Evolutionary conservation across 2,329 filamentous ascomycete species (phyloP), one percentile per base, ranked within the genome.

Genomic region (Blumeriella jaapii): DNA sequence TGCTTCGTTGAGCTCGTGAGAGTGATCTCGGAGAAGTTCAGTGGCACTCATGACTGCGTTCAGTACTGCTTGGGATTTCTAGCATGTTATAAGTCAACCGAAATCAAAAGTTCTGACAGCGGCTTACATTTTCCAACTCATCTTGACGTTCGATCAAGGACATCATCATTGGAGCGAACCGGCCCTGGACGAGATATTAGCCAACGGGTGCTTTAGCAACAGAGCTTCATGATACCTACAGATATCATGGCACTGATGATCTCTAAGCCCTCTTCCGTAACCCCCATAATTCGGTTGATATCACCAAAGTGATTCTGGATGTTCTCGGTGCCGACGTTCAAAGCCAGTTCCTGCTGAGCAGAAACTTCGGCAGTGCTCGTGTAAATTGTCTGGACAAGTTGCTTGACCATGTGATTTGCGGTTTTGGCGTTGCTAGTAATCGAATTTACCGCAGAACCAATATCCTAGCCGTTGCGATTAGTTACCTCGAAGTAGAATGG

Each of bases 361-460:
- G 48, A 50, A 38, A 56, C 50, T 31, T 54, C 46, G 10, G 49
- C 47, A 36, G 49, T 50, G 6, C 44, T 42, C 22, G 47, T 40
- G 6, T 46, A n/a, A 20, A 42, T 33, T 11, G 31, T 44, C 11
- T 42, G 33, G 14, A 47, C 31, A 3, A 45, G 31, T 3, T 34
- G 39, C 27, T 41, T 40, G 22, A 50, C 26, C 26, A 42, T 40
- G 11, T 37, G 38, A 13, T 34, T 12, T 29, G 39, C 44, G 14
- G 43, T 34, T 2, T 18, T 41, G 29, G 38, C 41, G 6, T 36
- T 40, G 12, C 34, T 29, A 6, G 36, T 14, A 13, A 48, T 41
- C 10, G 41, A 40, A 33, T 41, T 43, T 19, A 48, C 38, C 16
- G 44, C 39, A 10, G 39, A 37, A 19, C 40, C 36, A 13, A 47